A percentile compares a stretch with the other conserved stretches of the same genome.
Conservation (phyloP, 305 asterid genomes). For the Fraxinus xanthoxyloides region DNA sequence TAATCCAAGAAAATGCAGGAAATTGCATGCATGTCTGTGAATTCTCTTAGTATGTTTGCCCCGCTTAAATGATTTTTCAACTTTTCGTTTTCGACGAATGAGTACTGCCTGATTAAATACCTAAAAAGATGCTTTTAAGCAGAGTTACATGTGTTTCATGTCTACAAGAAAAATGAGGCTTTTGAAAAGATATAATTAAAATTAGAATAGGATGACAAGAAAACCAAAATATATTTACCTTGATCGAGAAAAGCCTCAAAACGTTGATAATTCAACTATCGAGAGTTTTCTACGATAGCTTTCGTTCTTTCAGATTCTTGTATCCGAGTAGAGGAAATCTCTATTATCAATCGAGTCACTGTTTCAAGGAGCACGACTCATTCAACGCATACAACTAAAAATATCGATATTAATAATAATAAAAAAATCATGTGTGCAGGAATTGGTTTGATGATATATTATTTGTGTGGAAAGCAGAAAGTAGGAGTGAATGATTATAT, state of each 20-base stretch:
- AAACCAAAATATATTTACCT: background rate
- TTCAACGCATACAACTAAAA: background rate
- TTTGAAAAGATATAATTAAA: background rate
- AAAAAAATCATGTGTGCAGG: background rate
- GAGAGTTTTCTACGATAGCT: background rate
- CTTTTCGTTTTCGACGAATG: background rate
- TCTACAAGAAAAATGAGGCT: background rate
- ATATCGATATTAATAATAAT: background rate
- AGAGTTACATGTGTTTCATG: background rate
- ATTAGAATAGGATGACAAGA: background rate
- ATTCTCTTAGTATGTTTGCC: background rate
- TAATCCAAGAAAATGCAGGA: background rate
- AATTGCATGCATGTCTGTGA: background rate
- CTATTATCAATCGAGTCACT: background rate
- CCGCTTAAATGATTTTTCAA: background rate
- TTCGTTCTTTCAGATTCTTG: background rate
- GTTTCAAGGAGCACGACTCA: background rate
- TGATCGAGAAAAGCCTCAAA: background rate
- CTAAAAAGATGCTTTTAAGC: background rate
- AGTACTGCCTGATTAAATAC: background rate
- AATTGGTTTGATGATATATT: background rate
- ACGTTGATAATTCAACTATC: background rate
- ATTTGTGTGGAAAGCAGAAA: conserved; percentile 18
- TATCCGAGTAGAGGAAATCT: background rate
- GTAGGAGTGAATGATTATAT: background rate